A percentile compares a stretch with the other conserved stretches of the same genome.
Evolutionary conservation across 208 protist species (phyloP).

Genomic region (Plasmodiophora brassicae): DNA sequence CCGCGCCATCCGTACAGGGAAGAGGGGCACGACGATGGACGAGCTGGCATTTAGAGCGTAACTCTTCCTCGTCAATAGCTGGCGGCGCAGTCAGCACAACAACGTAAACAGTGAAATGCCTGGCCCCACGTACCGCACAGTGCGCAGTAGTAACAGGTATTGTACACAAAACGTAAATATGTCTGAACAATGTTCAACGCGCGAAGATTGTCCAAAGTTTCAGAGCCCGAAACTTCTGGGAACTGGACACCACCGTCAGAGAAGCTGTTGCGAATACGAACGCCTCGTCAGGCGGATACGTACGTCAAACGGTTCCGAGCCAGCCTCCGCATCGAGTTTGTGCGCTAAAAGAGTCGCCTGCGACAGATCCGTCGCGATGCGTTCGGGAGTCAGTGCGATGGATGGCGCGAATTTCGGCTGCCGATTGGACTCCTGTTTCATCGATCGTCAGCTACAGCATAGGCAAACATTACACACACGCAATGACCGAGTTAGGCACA

Average conservation of each 20-base stretch:
- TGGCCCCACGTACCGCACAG: not conserved
- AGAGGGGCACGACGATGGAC: not conserved
- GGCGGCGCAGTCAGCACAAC: not conserved
- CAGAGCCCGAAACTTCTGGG: no score
- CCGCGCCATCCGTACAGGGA: no score
- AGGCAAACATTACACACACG: not conserved
- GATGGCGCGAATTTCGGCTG: not conserved
- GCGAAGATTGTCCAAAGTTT: no score
- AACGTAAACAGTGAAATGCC: not conserved
- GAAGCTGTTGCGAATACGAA: no score
- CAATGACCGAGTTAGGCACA: not conserved
- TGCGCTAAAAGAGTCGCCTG: not conserved
- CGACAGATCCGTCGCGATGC: not conserved
- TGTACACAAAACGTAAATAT: not conserved
- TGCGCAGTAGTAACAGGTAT: slow-evolving; percentile 7
- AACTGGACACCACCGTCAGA: no score
- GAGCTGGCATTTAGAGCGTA: not conserved
- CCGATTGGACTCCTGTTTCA: not conserved
- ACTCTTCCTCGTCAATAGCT: slow-evolving; percentile 22
- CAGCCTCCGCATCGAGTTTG: not conserved
- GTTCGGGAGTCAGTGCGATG: not conserved
- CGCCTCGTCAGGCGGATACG: no score
- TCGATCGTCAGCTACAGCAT: not conserved
- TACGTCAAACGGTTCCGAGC: no score
- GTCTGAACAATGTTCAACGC: slow-evolving; percentile 22